Conservation (phyloP, 2,329 filamentous ascomycete genomes). For the Torrubiellomyces zombiae region DNA sequence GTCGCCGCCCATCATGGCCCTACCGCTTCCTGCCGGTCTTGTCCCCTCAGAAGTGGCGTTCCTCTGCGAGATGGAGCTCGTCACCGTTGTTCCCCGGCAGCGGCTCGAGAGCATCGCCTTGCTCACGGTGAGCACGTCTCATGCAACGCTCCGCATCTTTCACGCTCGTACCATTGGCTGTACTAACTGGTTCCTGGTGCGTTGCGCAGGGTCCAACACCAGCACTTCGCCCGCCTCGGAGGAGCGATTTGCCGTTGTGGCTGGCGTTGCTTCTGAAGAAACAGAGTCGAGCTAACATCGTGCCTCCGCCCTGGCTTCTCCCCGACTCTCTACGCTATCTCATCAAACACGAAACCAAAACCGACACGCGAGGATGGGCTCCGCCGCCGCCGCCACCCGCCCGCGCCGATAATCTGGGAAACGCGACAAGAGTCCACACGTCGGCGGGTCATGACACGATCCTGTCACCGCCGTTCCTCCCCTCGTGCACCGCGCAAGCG, state of each 20-base stretch:
- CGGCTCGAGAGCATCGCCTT: conserved; percentile 73
- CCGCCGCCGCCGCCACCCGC: conserved; percentile 53
- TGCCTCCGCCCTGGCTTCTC: conserved; percentile 79
- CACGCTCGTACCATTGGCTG: no score
- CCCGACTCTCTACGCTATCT: conserved; percentile 59
- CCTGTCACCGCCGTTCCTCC: conserved; percentile 60
- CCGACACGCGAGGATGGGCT: conserved; percentile 56
- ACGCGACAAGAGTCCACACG: conserved; percentile 18
- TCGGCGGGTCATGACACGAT: conserved; percentile 13
- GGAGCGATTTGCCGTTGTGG: conserved; percentile 74
- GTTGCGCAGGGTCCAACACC: conserved; percentile 55
- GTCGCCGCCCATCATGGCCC: conserved; percentile 24
- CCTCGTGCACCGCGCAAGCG: conserved; percentile 53
- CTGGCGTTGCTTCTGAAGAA: conserved; percentile 88
- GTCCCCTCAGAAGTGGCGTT: conserved; percentile 84
- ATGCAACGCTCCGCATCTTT: no score
- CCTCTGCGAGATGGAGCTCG: conserved; percentile 91
- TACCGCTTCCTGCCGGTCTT: conserved; percentile 37
- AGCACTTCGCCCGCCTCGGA: conserved; percentile 62
- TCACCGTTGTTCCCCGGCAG: conserved; percentile 84
- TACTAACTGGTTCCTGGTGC: no score
- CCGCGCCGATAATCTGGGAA: conserved; percentile 28
- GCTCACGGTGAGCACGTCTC: conserved; percentile 51
- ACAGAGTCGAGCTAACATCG: conserved; percentile 82
- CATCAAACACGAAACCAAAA: conserved; percentile 63